phyloP scores from a whole-genome alignment of 306 rosid genomes.

The Quercus cerris region DNA sequence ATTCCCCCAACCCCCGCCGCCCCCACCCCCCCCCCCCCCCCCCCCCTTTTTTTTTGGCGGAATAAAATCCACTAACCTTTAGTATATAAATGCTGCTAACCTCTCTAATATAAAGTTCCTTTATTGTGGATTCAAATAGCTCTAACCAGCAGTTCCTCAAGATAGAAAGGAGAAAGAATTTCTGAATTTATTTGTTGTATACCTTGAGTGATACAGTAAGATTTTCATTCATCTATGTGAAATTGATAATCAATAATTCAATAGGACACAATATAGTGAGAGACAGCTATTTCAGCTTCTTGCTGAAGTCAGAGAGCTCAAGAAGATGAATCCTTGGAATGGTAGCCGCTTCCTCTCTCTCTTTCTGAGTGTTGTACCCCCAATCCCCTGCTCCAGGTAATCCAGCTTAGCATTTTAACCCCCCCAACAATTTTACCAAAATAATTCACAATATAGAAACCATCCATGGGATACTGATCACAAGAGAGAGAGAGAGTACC shows the following conservation, averaged over 20 bases:
- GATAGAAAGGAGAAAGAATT: background rate
- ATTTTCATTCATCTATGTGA: background rate
- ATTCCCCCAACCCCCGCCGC: too few relatives aligned
- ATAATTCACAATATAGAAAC: slow-evolving; percentile 1
- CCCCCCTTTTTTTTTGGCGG: rapidly evolving
- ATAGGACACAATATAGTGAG: slow-evolving; percentile 6
- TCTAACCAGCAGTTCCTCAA: background rate
- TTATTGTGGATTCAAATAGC: slow-evolving; percentile 2
- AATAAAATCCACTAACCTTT: background rate
- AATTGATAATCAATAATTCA: slow-evolving; percentile 6
- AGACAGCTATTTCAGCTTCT: slow-evolving; percentile 52
- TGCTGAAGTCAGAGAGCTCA: slow-evolving; percentile 61
- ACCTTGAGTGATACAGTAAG: background rate
- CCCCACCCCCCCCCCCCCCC: too few relatives aligned
- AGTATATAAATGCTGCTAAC: background rate
- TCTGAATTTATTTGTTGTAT: slow-evolving; percentile 6
- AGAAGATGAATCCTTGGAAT: slow-evolving; percentile 63
- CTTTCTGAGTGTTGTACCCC: slow-evolving; percentile 88
- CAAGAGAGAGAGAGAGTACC: slow-evolving; percentile 38
- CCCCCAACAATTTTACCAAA: background rate
- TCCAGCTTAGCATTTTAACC: slow-evolving; percentile 12
- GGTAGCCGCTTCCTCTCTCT: slow-evolving; percentile 77
- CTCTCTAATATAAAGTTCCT: slow-evolving; percentile 1
- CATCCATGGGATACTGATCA: background rate
- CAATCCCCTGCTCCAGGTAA: slow-evolving; percentile 49